Base-by-base conservation (phyloP, 192 early-diverging fungal genomes). In the Coemansia sp. region DNA sequence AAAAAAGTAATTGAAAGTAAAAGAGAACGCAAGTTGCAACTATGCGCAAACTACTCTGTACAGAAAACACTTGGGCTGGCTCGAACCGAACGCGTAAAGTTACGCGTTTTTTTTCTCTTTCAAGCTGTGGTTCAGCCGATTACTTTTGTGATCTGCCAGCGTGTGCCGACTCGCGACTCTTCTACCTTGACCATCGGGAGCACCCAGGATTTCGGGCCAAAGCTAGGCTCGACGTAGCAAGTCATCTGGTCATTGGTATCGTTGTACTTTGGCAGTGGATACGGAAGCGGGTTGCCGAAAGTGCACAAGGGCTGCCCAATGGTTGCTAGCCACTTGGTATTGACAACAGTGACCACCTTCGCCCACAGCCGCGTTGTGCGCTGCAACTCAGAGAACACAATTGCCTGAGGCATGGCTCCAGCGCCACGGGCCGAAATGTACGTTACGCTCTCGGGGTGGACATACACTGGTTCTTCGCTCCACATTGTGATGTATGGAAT, bases 321-420 rank as follows among this genome's bases (percentile, higher is more conserved):
- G 18, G 85, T 88, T 1, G 89, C 85, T 46, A 98, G 83, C 96
- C 95, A 97, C 66, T 84, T 83, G n/a, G 87, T 72, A 16, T 89
- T 84, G 35, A 96, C 87, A 0, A 76, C 67, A 0, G 95, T 95
- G 14, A 94, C 82, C 10, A 86, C 88, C 65, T 92, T 94, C 50
- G 91, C 73, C 83, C 83, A 88, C 46, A 88, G 73, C n/a, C 78
- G 73, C 35, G 82, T 68, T 5, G 86, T 88, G 59, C 80, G 83
- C 62, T 87, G 85, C 65, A 91, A 76, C 79, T 92, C 90, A 28
- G 86, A 81, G 42, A 86, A 92, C 4, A 90, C 89, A 9, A 97
- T 71, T 51, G 92, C 80, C 21, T 89, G 84, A 9, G 89, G 91
- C 58, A 88, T 85, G 62, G 80, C 70, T 14, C 86, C 81, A 36